Evolutionary conservation across 495 filamentous ascomycete genomes (phyloP), one percentile per base, ranked within the genome.

Genomic region (Geoglossum glabrum): DNA sequence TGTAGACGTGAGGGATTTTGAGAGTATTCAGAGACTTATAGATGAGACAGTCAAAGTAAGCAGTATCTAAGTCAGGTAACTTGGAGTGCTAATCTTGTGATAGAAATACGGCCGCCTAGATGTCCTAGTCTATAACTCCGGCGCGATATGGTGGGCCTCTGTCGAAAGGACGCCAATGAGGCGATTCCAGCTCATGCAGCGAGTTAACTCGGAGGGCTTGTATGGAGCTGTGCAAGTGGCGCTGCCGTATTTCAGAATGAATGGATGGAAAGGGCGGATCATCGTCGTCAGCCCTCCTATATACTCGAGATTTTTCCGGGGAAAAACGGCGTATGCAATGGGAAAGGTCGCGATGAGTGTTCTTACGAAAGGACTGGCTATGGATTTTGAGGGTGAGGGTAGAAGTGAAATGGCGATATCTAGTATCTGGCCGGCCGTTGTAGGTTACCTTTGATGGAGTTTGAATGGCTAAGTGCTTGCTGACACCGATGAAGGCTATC

Each of bases 261-360:
- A 76, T 57, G 71, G 65, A 3, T 75, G 75, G 68, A 75, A 71
- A 31, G 85, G 78, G 0, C 61, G 87, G 6, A 79, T 93, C 54
- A 72, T 93, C 52, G 87, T 93, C 46, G 85, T 94, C 25, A 83
- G 79, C 59, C 87, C 87, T 47, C 87, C 87, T 0, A 89, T 94
- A 57, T 93, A 93, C 63, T 82, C 77, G 50, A 74, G 87, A 19
- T 93, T 93, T 66, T 90, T 90, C 64, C 67, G 85, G 2, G 87
- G 87, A 10, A 93, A 94, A 75, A 86, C 85, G 0, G 85, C 83
- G 19, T 93, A 93, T 70, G 87, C 87, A 0, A 82, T 92, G 74
- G 84, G 85, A 55, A 94, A 94, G 65, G 79, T 90, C 17, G 85
- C 73, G 17, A 94, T 94, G 87, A 83, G 78, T 66, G 84, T 90